Percentiles rank a stretch among this genome's conserved stretches.
phyloP scores from a whole-genome alignment of 75 land plant genomes.

The Isoetes taiwanensis region DNA sequence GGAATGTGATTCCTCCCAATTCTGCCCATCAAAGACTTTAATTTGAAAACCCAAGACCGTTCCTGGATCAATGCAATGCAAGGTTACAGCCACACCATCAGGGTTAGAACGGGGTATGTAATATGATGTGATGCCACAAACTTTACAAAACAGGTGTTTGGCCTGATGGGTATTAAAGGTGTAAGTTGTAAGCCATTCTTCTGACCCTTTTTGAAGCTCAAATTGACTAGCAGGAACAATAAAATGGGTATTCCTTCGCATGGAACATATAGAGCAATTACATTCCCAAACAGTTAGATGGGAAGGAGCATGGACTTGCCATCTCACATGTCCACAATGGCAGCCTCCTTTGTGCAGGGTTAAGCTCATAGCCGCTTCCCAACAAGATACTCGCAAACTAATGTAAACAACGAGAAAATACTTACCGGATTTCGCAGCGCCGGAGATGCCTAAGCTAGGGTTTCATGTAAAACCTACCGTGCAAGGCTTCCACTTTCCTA shows the following conservation, averaged over 20 bases:
- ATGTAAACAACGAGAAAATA: no score
- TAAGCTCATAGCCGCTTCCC: no score
- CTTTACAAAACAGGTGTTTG: slow-evolving; percentile 83
- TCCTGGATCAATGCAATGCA: slow-evolving; percentile 71
- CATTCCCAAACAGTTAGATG: slow-evolving; percentile 62
- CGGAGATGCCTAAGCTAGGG: no score
- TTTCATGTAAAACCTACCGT: no score
- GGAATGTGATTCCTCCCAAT: slow-evolving; percentile 54
- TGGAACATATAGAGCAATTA: slow-evolving; percentile 66
- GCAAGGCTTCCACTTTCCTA: no score
- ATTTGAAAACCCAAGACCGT: slow-evolving; percentile 45
- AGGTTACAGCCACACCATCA: slow-evolving; percentile 58
- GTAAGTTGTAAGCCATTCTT: slow-evolving; percentile 54
- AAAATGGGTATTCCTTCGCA: slow-evolving; percentile 70
- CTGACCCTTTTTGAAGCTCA: slow-evolving; percentile 40
- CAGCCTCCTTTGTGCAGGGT: slow-evolving; percentile 81
- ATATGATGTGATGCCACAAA: slow-evolving; percentile 83
- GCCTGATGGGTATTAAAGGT: slow-evolving; percentile 80
- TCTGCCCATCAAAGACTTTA: slow-evolving; percentile 50
- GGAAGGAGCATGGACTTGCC: slow-evolving; percentile 45
- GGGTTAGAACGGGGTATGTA: slow-evolving; percentile 71
- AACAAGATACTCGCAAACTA: no score
- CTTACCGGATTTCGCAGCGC: no score
- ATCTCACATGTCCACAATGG: slow-evolving; percentile 66
- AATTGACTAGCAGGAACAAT: slow-evolving; percentile 51